Base-by-base conservation (phyloP, 2,329 filamentous ascomycete species). In the Scedosporium aurantiacum region DNA sequence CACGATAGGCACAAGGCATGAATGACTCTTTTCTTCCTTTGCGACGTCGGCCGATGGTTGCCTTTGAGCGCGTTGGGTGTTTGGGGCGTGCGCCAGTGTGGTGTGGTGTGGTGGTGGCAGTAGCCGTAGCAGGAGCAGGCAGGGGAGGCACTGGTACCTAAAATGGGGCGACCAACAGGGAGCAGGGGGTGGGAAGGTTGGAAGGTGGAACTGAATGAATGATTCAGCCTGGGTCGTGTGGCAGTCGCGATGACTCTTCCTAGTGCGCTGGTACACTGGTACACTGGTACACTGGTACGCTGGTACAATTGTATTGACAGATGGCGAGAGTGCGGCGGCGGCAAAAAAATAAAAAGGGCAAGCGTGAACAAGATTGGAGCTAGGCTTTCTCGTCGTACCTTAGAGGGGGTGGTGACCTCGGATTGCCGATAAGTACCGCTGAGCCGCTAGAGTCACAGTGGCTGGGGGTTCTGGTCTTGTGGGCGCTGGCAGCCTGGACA, bases 21-120 rank as follows among this genome's bases (percentile, higher is more conserved):
- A 41, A 37, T 61, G 59, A 61, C 59, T 61, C 59, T 52, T 52
- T 37, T 54, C n/a, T 47, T 23, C 50, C 18, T 56, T 61, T 61
- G 59, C 52, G 59, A 61, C 18, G 59, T 61, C 59, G 59, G 59
- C 59, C 50, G 59, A 57, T 57, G 50, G 59, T 47, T 61, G 59
- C 59, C 59, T 61, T 61, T 61, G 18, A 14, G 18, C 50, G 50
- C 50, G 23, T 14, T 54, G 50, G 50, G 23, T 23, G 21, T 54
- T 25, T 18, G 23, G 50, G 12, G 50, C 50, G 21, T 23, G 23
- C 50, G 50, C 18, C 18, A 23, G n/a, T 2, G 47, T 45, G 50
- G 50, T 28, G 32, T 61, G 12, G 50, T 37, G 56, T 41, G 21
- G 16, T 41, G 50, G 14, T 23, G n/a, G 28, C 45, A 47, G 50